A percentile compares a stretch with the other conserved stretches of the same genome.
Conservation (phyloP, 164 flowering plant species). For the Vitis amurensis region DNA sequence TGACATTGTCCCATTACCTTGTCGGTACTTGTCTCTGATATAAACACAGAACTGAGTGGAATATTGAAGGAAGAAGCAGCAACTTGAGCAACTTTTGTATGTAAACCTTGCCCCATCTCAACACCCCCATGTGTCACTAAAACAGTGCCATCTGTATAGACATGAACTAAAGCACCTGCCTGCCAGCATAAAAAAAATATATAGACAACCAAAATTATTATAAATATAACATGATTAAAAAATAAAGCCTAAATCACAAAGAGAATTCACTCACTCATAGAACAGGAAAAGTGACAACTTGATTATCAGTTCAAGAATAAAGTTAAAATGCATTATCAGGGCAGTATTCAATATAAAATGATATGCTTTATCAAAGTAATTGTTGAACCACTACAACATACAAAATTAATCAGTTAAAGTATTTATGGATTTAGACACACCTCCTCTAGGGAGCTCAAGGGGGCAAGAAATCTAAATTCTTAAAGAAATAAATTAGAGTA, state of each 20-base stretch:
- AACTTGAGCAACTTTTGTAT: constrained; percentile 95
- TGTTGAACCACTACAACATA: too few relatives aligned
- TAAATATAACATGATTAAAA: not conserved
- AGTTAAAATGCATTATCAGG: too few relatives aligned
- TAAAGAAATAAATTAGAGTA: too few relatives aligned
- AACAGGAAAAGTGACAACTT: too few relatives aligned
- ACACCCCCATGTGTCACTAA: constrained; percentile 99
- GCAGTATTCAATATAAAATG: too few relatives aligned
- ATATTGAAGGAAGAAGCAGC: constrained; percentile 92
- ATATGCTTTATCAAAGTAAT: too few relatives aligned
- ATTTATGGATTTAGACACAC: too few relatives aligned
- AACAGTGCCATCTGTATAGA: constrained; percentile 96
- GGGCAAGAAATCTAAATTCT: too few relatives aligned
- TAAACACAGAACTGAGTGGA: constrained; percentile 87
- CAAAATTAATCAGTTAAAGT: too few relatives aligned
- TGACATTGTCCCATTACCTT: constrained; percentile 53
- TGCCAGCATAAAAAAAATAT: constrained; percentile 11
- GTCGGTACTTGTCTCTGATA: constrained; percentile 99
- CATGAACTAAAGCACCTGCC: constrained; percentile 99
- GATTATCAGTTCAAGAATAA: too few relatives aligned
- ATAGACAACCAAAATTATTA: not conserved
- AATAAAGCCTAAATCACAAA: not conserved
- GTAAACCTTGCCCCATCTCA: constrained; percentile 99
- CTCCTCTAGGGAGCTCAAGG: too few relatives aligned
- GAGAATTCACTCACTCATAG: too few relatives aligned